Conservation (phyloP, 106 monocot genomes). For the Dendrobium chrysotoxum region DNA sequence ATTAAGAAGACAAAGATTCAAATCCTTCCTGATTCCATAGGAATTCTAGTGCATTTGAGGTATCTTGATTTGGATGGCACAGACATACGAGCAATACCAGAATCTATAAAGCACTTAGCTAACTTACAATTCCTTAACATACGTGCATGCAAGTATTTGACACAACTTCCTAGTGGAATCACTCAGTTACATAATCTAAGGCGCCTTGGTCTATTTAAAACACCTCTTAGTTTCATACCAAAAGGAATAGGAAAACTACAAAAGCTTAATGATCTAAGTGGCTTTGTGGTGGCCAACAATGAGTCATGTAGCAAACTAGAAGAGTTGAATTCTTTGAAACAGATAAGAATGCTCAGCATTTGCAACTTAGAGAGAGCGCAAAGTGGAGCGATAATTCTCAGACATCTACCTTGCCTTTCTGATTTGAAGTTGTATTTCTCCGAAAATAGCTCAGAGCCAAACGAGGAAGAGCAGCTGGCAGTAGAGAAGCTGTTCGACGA, state of each 20-base stretch:
- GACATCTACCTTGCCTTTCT: not conserved
- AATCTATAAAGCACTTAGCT: conserved; percentile 21
- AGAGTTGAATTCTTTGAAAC: conserved; percentile 17
- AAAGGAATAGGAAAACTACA: conserved; percentile 18
- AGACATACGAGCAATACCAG: conserved; percentile 12
- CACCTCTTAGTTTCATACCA: conserved; percentile 17
- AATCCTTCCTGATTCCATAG: conserved; percentile 22
- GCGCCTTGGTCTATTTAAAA: not conserved
- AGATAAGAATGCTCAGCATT: conserved; percentile 13
- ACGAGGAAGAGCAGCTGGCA: not conserved
- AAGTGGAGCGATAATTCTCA: not conserved
- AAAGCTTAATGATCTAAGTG: conserved; percentile 18
- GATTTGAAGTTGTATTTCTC: not conserved
- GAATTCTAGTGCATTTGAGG: conserved; percentile 24
- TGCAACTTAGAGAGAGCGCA: conserved; percentile 21
- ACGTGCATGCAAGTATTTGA: conserved; percentile 8
- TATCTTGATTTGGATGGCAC: conserved; percentile 24
- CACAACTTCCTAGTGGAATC: conserved; percentile 10
- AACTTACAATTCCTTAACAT: conserved; percentile 25
- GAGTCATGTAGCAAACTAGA: conserved; percentile 11
- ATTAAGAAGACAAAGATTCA: conserved; percentile 6
- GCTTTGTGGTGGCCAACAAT: conserved; percentile 18
- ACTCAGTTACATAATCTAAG: conserved; percentile 14
- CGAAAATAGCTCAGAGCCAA: not conserved
- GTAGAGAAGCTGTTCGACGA: not conserved